Base-by-base conservation (phyloP, 331 rosid genomes). In the Erythrophleum ivorense region DNA sequence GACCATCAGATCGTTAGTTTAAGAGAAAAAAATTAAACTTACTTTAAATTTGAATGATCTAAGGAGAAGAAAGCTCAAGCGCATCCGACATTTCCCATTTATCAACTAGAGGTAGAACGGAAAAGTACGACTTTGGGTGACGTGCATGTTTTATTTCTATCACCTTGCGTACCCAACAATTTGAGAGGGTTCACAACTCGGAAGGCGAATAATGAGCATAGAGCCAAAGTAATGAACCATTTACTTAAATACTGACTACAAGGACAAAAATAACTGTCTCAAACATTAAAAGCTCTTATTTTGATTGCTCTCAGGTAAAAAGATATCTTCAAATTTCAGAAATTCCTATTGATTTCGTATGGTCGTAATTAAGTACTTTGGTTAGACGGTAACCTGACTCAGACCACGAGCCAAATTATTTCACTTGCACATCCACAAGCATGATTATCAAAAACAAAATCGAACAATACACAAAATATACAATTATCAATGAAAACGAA, bases 381-480 rank as follows among this genome's bases (percentile, higher is more conserved):
- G 49, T 38, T 38, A 38, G 41, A 38, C 5, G 1, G 41, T 38
- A 38, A 18, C 10, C 18, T 6, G 0, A 2, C n/a, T 55, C 62
- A 19, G 29, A 40, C 16, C 10, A 9, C 54, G 3, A 45, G 75
- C 11, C 33, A 45, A 33, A 46, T 46, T 36, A 49, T 24, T 48
- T 31, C 7, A 15, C 59, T 21, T 2, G 21, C 76, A 71, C 34
- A 19, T 58, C 12, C 11, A 9, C 1, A 58, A 0, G 16, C 14
- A 31, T 34, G 9, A 2, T 63, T 59, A 9, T 9, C n/a, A 29
- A 19, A 74, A n/a, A n/a, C 13, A 3, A 50, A 64, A 55, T 62
- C 19, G 48, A 46, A 46, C n/a, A 59, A 45, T 16, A 71, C 54
- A 80, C 77, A 67, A 60, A 53, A 85, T 76, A 85, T 86, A 91